Conservation (phyloP, 257 asterid species). For the Osmanthus fragrans region DNA sequence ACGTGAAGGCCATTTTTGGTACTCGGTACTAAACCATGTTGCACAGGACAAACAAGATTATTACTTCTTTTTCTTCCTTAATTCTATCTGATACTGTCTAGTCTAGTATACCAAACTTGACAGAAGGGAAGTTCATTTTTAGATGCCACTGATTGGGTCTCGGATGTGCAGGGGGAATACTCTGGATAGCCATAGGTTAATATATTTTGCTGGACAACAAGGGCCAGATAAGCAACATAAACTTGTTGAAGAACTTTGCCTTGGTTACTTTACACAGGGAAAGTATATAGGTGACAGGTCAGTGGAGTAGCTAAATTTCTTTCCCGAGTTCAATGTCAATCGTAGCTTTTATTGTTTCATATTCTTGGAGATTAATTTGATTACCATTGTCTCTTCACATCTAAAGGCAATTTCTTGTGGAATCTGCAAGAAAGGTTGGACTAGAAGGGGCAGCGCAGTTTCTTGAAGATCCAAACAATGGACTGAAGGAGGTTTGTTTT, state of each 20-base stretch:
- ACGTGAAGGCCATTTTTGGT: neutral
- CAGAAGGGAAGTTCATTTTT: neutral
- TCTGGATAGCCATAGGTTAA: constrained; percentile 68
- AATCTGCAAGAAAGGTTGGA: constrained; percentile 77
- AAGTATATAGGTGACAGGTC: constrained; percentile 86
- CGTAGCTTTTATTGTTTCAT: neutral
- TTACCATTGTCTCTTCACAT: constrained; percentile 17
- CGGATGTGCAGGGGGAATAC: constrained; percentile 59
- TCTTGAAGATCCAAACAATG: constrained; percentile 83
- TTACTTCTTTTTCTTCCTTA: neutral
- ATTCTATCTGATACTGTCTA: neutral
- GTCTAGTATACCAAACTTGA: neutral
- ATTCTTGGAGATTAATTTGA: neutral
- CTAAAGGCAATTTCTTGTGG: constrained; percentile 67
- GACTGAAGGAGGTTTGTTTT: constrained; percentile 68
- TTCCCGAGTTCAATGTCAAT: neutral
- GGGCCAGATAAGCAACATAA: constrained; percentile 70
- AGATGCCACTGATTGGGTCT: constrained; percentile 9
- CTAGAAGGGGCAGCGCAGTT: constrained; percentile 89
- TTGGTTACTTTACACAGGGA: constrained; percentile 81
- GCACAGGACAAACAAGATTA: neutral
- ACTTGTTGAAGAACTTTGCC: constrained; percentile 67
- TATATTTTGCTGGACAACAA: constrained; percentile 62
- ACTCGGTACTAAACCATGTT: neutral
- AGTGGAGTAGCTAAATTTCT: constrained; percentile 3